Conservation (phyloP, 2,329 filamentous ascomycete genomes). For the Colletotrichum lupini region DNA sequence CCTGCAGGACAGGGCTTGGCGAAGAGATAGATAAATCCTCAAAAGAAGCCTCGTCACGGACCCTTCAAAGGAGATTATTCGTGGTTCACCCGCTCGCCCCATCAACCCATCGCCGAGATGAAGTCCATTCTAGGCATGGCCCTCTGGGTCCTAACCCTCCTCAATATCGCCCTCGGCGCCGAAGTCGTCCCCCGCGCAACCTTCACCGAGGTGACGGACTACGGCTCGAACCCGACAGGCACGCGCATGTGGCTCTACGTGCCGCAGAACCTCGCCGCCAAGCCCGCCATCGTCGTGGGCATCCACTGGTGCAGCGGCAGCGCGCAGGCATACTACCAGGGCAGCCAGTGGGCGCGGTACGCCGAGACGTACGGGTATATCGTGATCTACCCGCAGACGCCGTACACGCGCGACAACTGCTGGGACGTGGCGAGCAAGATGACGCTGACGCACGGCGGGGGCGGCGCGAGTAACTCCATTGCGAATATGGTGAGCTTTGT, state of each 20-base stretch:
- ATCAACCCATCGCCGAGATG: neutral
- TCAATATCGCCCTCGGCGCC: constrained; percentile 6
- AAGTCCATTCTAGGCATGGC: constrained; percentile 13
- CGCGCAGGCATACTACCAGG: constrained; percentile 61
- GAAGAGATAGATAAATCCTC: neutral
- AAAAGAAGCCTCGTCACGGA: neutral
- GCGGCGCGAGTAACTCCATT: constrained; percentile 62
- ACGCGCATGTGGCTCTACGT: constrained; percentile 44
- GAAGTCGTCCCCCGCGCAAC: constrained; percentile 35
- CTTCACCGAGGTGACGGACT: constrained; percentile 35
- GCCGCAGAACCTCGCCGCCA: constrained; percentile 50
- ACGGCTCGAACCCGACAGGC: constrained; percentile 33
- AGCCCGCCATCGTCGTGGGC: constrained; percentile 63
- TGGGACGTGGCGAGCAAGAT: constrained; percentile 69
- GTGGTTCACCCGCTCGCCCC: neutral
- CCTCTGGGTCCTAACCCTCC: neutral
- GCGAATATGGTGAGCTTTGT: constrained; percentile 66
- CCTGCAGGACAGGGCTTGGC: neutral
- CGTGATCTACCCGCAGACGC: constrained; percentile 57
- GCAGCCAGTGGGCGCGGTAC: constrained; percentile 60
- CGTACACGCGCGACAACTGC: constrained; percentile 53
- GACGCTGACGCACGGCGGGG: constrained; percentile 61
- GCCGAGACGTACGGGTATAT: constrained; percentile 69
- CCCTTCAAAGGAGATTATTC: neutral
- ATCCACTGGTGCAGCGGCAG: constrained; percentile 68